phyloP scores from a whole-genome alignment of 495 filamentous ascomycete genomes.

The Xylaria acuta region DNA sequence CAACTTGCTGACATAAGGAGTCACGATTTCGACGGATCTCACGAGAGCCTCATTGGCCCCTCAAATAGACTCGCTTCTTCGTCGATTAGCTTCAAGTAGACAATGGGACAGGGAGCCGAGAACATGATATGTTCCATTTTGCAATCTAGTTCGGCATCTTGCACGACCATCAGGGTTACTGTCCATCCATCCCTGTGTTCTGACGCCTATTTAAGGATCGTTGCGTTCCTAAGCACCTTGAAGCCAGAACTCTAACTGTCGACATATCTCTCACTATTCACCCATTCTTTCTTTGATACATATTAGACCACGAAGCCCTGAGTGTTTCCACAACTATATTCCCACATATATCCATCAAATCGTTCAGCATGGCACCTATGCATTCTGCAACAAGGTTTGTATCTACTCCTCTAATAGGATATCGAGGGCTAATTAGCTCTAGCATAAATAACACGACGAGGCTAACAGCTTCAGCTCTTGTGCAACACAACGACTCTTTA shows the following conservation, averaged over 20 bases:
- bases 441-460: background rate
- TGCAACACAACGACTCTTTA: background rate
- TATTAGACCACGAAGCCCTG: background rate
- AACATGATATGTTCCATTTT: background rate
- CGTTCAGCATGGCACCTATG: background rate
- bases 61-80: background rate
- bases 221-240: background rate
- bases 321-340: background rate
- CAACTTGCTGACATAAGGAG: background rate
- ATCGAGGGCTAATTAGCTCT: background rate
- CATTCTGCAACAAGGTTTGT: background rate
- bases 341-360: background rate
- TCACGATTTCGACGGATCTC: background rate
- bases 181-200: background rate
- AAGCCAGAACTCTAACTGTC: too few species aligned
- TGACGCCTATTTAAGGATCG: background rate
- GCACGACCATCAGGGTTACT: background rate
- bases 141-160: background rate
- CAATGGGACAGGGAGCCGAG: background rate
- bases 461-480: slow-evolving; percentile 4
- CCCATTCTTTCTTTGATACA: background rate
- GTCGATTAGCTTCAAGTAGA: background rate
- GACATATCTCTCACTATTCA: background rate
- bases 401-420: background rate
- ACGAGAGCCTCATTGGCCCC: background rate